Conservation (phyloP, 345 rosid species). For the Cochlearia excelsa region DNA sequence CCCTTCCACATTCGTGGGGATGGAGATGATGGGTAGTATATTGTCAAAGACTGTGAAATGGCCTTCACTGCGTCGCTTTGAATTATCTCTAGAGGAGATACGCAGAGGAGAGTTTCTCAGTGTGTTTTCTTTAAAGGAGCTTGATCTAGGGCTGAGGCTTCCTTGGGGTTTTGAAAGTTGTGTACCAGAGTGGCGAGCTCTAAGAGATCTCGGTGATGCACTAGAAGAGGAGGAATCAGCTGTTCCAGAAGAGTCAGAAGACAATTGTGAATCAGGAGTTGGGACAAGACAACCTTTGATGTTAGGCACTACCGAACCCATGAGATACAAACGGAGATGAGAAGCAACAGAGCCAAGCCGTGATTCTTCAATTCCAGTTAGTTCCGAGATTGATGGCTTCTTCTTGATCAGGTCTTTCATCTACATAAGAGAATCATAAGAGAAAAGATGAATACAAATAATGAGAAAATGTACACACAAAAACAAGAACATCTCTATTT, state of each 20-base stretch:
- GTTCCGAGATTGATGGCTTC: constrained; percentile 82
- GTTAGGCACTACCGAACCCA: constrained; percentile 53
- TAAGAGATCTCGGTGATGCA: constrained; percentile 46
- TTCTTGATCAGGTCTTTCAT: constrained; percentile 77
- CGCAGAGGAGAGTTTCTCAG: constrained; percentile 51
- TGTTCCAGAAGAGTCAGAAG: constrained; percentile 18
- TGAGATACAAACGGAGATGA: constrained; percentile 71
- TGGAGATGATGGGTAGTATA: constrained; percentile 34
- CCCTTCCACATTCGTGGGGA: constrained; percentile 32
- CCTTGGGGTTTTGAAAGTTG: constrained; percentile 55
- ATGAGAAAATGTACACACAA: constrained; percentile 12
- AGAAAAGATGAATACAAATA: not conserved
- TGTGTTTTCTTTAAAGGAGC: constrained; percentile 71
- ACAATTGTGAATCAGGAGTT: constrained; percentile 26
- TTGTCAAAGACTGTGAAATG: constrained; percentile 49
- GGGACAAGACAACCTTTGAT: constrained; percentile 25
- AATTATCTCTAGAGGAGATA: constrained; percentile 57
- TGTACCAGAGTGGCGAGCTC: constrained; percentile 45
- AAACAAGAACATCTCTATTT: constrained; percentile 9
- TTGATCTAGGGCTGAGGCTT: constrained; percentile 78
- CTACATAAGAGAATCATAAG: constrained; percentile 36
- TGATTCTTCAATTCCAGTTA: constrained; percentile 85
- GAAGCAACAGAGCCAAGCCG: constrained; percentile 89
- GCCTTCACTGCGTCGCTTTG: constrained; percentile 59
- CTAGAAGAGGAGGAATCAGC: constrained; percentile 25